Evolutionary conservation across 768 basidiomycete genomes (phyloP).

Genomic region (Russula olivacea): DNA sequence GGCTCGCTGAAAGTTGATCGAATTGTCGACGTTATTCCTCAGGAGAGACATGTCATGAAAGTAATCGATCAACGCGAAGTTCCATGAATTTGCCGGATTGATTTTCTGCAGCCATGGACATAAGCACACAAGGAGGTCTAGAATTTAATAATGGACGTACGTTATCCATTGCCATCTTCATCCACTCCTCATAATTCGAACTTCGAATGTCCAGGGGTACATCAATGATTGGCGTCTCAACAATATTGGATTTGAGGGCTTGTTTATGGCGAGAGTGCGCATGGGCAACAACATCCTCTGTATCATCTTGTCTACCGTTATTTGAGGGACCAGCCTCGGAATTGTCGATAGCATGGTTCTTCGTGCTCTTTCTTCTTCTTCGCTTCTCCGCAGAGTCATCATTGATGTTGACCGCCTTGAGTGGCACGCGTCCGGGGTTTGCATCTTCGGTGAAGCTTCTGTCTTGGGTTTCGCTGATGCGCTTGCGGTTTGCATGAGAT

Average conservation of each 20-base stretch:
- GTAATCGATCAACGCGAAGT: conserved; percentile 95
- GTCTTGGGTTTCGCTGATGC: conserved; percentile 53
- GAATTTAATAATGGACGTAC: conserved; percentile 37
- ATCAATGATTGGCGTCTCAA: conserved; percentile 50
- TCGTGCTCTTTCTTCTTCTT: conserved; percentile 71
- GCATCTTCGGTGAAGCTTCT: conserved; percentile 40
- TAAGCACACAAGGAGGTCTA: conserved; percentile 9
- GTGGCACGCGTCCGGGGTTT: conserved; percentile 31
- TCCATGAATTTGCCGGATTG: conserved; percentile 96
- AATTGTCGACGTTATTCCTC: conserved; percentile 87
- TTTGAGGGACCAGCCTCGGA: conserved; percentile 52
- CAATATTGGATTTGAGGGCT: conserved; percentile 51
- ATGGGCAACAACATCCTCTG: conserved; percentile 36
- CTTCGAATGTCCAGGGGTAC: conserved; percentile 80
- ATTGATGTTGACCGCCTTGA: conserved; percentile 51
- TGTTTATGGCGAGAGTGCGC: conserved; percentile 47
- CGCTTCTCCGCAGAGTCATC: conserved; percentile 88
- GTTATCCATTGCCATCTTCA: conserved; percentile 99
- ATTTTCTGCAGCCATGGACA: conserved; percentile 76
- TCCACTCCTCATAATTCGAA: conserved; percentile 97
- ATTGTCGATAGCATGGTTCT: conserved; percentile 48
- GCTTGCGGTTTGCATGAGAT: conserved; percentile 34
- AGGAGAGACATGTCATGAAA: conserved; percentile 97
- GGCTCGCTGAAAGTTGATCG: conserved; percentile 99
- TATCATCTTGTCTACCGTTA: conserved; percentile 37